Evolutionary conservation across 1,139 yeast genomes (phyloP).

Genomic region (Suhomyces terraborum): DNA sequence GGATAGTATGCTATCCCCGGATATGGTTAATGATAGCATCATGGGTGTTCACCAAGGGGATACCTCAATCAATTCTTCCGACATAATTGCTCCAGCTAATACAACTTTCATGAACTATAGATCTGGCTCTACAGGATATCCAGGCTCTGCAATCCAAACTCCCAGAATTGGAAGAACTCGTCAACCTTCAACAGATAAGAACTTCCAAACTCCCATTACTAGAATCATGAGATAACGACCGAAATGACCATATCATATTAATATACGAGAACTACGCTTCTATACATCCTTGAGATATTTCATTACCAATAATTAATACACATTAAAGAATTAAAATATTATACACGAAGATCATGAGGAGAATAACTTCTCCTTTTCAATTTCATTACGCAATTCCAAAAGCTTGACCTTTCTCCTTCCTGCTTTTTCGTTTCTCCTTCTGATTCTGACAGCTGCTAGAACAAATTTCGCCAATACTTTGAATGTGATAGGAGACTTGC

Average conservation of each 20-base stretch:
- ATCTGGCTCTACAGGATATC: constrained; percentile 21
- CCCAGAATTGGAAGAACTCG: constrained; percentile 43
- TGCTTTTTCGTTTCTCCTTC: constrained; percentile 37
- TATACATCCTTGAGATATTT: too few relatives aligned
- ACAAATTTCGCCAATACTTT: constrained; percentile 48
- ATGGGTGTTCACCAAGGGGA: constrained; percentile 29
- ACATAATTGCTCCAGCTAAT: constrained; percentile 31
- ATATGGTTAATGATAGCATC: constrained; percentile 35
- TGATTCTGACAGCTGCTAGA: constrained; percentile 56
- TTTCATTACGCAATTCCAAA: constrained; percentile 31
- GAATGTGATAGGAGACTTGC: constrained; percentile 18
- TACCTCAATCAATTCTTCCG: constrained; percentile 35
- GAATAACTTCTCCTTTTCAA: constrained; percentile 23
- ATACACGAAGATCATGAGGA: constrained; percentile 5
- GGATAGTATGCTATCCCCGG: constrained; percentile 22
- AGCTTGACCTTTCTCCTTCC: constrained; percentile 28
- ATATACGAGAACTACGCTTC: too few relatives aligned
- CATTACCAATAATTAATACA: constrained; percentile 2
- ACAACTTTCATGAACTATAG: constrained; percentile 30
- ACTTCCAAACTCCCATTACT: constrained; percentile 46
- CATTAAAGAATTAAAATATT: constrained; percentile 7
- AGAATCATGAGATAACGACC: constrained; percentile 23
- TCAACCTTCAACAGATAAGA: constrained; percentile 43
- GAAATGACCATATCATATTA: not conserved
- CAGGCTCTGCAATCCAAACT: constrained; percentile 31